Percentiles rank a stretch among this genome's conserved stretches.
Evolutionary conservation across 2,329 filamentous ascomycete species (phyloP).

Genomic region (Ceratocystis eucalypticola): DNA sequence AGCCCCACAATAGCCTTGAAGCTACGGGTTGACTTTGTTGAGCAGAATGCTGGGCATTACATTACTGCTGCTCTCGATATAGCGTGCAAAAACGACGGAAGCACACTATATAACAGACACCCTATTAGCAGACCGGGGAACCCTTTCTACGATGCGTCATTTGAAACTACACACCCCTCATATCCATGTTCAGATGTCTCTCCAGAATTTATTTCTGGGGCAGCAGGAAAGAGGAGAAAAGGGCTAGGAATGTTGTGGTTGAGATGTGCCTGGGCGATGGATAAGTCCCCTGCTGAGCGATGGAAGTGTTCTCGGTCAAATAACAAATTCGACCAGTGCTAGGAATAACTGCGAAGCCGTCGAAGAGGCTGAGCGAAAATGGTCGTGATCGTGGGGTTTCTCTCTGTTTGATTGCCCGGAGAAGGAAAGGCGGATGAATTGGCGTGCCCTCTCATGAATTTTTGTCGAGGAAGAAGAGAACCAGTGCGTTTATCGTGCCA

Average conservation of each 20-base stretch:
- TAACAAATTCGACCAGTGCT: background rate
- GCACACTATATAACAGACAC: background rate
- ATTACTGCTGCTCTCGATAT: background rate
- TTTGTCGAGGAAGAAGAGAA: too few species aligned
- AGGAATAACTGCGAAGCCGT: background rate
- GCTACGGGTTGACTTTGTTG: background rate
- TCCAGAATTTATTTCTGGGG: conserved; percentile 8
- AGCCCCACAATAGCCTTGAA: background rate
- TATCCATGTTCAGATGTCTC: background rate
- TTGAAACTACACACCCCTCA: background rate
- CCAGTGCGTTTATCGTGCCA: too few species aligned
- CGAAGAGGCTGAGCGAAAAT: background rate
- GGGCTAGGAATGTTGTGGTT: conserved; percentile 10
- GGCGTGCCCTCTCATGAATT: background rate
- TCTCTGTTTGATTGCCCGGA: background rate
- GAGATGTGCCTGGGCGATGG: background rate
- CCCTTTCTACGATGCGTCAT: background rate
- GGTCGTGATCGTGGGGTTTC: background rate
- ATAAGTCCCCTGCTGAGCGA: background rate
- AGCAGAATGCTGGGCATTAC: too few species aligned
- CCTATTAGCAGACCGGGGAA: background rate
- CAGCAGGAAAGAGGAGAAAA: conserved; percentile 14
- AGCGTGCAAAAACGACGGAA: background rate
- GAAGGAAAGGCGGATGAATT: background rate
- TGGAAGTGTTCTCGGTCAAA: background rate